Conservation (phyloP, 1,284 basidiomycete species). For the Malassezia restricta region DNA sequence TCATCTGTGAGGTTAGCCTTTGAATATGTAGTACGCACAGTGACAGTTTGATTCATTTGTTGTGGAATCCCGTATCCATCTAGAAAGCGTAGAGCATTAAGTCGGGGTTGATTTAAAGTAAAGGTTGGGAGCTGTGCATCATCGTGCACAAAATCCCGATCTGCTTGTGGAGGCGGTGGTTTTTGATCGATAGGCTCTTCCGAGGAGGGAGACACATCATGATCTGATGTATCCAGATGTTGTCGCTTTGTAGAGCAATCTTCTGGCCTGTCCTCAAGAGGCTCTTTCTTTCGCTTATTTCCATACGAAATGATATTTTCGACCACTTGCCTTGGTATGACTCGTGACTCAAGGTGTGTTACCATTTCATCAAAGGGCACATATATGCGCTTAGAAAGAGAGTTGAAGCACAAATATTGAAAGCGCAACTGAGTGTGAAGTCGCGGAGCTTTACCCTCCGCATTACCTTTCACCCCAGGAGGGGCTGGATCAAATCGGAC, state of each 20-base stretch:
- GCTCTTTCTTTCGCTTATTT: background rate
- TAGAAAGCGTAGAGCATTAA: background rate
- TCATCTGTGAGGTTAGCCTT: background rate
- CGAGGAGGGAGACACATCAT: too few relatives aligned
- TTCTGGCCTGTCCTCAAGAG: background rate
- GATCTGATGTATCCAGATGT: too few relatives aligned
- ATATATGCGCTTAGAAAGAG: slow-evolving; percentile 1
- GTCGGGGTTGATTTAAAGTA: background rate
- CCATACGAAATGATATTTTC: slow-evolving; percentile 11
- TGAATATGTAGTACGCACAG: background rate
- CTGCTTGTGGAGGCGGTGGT: too few relatives aligned
- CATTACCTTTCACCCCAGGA: background rate
- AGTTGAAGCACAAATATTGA: slow-evolving; percentile 8
- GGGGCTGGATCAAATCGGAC: slow-evolving; percentile 4
- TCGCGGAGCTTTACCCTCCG: background rate
- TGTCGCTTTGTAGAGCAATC: background rate
- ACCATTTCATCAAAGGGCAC: background rate
- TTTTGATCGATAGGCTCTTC: too few relatives aligned
- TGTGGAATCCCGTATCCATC: background rate
- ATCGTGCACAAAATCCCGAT: too few relatives aligned
- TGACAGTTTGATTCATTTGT: background rate
- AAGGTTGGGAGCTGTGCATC: too few relatives aligned
- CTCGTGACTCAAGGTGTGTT: background rate
- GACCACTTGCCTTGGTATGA: slow-evolving; percentile 1
- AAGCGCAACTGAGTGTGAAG: slow-evolving; percentile 12